These are phyloP conservation scores for Parmelia sp. DNA, from an alignment of 495 filamentous ascomycete genomes.

Conservation along the genomic window DNA sequence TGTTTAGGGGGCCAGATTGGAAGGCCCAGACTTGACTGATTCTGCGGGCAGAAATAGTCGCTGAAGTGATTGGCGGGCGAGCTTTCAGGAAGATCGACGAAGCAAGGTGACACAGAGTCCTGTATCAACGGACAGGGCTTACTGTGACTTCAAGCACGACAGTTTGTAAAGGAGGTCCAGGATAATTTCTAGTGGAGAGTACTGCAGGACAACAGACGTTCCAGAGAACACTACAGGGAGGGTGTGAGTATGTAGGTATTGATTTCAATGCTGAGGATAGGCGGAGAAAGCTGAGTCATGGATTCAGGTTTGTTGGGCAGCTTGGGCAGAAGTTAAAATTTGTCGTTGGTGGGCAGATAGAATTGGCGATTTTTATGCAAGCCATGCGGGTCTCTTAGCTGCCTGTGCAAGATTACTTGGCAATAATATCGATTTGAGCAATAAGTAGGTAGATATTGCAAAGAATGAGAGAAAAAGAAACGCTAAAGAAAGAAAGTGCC, in stretches of 20 bases:
- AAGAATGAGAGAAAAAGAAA: not conserved
- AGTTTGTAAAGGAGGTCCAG: not conserved
- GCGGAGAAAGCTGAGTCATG: slow-evolving; percentile 8
- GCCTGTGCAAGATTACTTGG: not conserved
- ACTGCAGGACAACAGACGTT: not conserved
- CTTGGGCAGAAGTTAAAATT: not conserved
- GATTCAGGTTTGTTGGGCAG: not conserved
- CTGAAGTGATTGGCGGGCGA: not conserved
- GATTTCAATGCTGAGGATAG: not conserved
- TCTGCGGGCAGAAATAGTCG: not conserved
- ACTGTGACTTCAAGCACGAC: not conserved
- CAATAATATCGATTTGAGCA: not conserved
- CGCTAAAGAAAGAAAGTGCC: not conserved
- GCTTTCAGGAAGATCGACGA: not conserved
- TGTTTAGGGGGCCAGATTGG: not conserved
- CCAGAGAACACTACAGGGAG: not conserved
- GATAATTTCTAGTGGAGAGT: not conserved
- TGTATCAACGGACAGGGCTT: not conserved
- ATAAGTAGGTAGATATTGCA: too few species aligned
- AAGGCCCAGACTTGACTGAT: not conserved
- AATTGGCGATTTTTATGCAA: not conserved
- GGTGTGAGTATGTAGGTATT: not conserved
- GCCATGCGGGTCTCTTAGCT: not conserved
- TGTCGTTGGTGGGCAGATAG: too few species aligned
- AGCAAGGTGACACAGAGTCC: not conserved